Base-by-base conservation (phyloP, 106 monocot genomes). In the Acorus calamus region DNA sequence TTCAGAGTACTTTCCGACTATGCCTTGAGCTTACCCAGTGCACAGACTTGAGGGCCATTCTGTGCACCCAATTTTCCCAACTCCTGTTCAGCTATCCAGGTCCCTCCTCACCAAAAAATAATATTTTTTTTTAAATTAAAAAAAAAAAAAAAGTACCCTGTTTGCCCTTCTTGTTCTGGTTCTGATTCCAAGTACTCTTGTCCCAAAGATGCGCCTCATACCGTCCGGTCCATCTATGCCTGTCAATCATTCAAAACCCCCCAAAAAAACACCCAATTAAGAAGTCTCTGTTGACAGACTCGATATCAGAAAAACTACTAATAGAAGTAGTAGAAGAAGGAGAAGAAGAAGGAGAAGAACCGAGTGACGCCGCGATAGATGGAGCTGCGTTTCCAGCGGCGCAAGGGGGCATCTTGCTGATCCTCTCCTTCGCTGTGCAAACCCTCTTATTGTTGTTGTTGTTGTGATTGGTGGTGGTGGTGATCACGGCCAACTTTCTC, bases 191-290 rank as follows among this genome's bases (percentile, higher is more conserved):
- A 13, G 96, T 91, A 65, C 87, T 96, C 69, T 96, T 96, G 66
- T 96, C 96, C 96, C 96, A 96, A 67, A 96, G 96, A 67, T 96
- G 96, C 59, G 96, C 96, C 71, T 96, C 96, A 75, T 91, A 96
- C 8, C 96, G 82, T 7, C 96, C 96, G 49, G 96, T 96, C 96
- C 96, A 96, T 72, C 96, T 75, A 65, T 96, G 96, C 74, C 96
- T 96, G 60, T 84, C 28, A 28, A 28, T 28, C 55, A 60, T 58
- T 59, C 49, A 3, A 70, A 74, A 58, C 6, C 44, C 12, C 43
- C 47, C 54, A 55, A 48, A 54, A 5, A 66, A 13, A 66, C 3
- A 41, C 62, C 47, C 11, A 67, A 47, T 9, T 54, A 42, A 43
- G 49, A 60, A 48, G 28, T 28, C 28, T 28, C 28, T 28, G 28